These are phyloP conservation scores for Clarireedia monteithiana DNA, from an alignment of 2,329 filamentous ascomycete species.

Conservation along the genomic window DNA sequence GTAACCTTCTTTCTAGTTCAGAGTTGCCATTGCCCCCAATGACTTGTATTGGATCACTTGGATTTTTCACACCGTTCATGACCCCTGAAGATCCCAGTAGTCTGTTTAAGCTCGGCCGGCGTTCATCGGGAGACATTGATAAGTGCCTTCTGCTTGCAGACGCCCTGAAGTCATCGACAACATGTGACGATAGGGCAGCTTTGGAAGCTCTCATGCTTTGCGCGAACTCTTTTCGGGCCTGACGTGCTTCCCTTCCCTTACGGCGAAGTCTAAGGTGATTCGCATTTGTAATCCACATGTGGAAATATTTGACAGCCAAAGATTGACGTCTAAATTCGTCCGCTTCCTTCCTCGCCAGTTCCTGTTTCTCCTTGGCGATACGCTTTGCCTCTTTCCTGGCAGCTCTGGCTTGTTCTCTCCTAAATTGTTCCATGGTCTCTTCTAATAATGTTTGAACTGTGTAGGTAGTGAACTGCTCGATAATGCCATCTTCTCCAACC, in stretches of 20 bases:
- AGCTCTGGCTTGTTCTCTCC: conserved; percentile 11
- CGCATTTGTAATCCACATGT: conserved; percentile 23
- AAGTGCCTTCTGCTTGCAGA: conserved; percentile 12
- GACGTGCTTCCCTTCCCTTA: conserved; percentile 25
- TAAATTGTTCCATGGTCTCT: conserved; percentile 13
- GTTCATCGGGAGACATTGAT: background rate
- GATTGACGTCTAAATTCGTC: conserved; percentile 22
- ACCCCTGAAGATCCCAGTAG: conserved; percentile 21
- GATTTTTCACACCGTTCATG: conserved; percentile 22
- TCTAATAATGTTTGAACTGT: conserved; percentile 19
- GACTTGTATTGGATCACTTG: conserved; percentile 12
- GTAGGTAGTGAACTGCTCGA: conserved; percentile 27
- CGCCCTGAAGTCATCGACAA: conserved; percentile 28
- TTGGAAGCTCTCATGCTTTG: conserved; percentile 23
- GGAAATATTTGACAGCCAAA: conserved; percentile 26
- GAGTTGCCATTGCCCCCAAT: conserved; percentile 13
- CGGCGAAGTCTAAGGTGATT: conserved; percentile 21
- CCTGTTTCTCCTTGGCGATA: conserved; percentile 16
- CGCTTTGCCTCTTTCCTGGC: conserved; percentile 10
- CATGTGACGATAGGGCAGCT: conserved; percentile 17
- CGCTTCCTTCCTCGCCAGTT: conserved; percentile 18
- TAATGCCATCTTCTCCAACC: conserved; percentile 25
- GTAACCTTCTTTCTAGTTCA: conserved; percentile 14
- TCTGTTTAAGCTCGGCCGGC: conserved; percentile 22
- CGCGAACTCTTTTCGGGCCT: conserved; percentile 23